Evolutionary conservation across 176 grass and related monocot genomes (phyloP), one percentile per base, ranked within the genome.

Genomic region (Themeda triandra): DNA sequence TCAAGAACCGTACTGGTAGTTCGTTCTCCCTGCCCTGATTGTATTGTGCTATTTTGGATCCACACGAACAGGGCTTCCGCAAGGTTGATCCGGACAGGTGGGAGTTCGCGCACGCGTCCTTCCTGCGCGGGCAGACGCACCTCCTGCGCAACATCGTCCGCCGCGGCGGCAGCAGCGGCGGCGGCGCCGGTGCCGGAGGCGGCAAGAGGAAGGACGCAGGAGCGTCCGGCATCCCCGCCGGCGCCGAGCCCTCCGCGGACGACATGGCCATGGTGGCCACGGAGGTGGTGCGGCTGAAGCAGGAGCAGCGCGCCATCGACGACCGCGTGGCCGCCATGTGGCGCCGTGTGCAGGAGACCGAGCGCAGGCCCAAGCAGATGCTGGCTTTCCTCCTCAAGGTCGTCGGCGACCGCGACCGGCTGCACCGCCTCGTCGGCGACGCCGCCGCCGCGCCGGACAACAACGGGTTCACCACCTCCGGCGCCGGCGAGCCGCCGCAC

Each of bases 331-430:
- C 87, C 67, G 32, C 74, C 30, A 97, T 97, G 95, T 91, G 95
- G 95, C 78, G 79, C 63, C 83, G 92, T 12, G 79, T 94, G 71
- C 85, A 97, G 90, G 95, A 97, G 82, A 93, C 90, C 0, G 92
- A 97, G 90, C 88, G 90, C 69, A 71, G 84, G 69, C 92, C 92
- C 58, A 88, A 82, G 82, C 92, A 94, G 84, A 94, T 97, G 95
- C 87, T 94, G 23, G 88, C 88, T 0, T 94, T 97, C 83, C 84
- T 97, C 81, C 78, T 97, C 49, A 93, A 91, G 62, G 84, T 94
- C 27, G 90, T 79, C 29, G 90, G 91, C 65, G 92, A 89, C 79
- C 79, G 84, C 30, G 71, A 88, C 48, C 64, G 70, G 74, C 81
- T 94, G 56, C 83, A 88, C 28, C 90, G 91, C 71, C 86, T 97